Evolutionary conservation across 148 eudicot genomes (phyloP).

Genomic region (Rhododendron simsii): DNA sequence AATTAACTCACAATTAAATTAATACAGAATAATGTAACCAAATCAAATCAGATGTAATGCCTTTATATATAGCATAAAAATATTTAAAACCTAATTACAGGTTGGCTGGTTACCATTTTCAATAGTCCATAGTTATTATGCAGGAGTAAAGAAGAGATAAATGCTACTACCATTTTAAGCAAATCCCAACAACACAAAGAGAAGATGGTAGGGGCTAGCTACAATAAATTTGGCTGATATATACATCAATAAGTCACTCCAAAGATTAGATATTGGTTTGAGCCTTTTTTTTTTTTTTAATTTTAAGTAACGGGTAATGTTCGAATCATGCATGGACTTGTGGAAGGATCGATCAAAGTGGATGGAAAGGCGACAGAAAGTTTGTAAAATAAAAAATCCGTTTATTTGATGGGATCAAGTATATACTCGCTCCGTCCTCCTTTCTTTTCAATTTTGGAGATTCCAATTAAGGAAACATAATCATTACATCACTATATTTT

Average conservation of each 20-base stretch:
- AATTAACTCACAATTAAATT: not conserved
- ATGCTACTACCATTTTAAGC: not conserved
- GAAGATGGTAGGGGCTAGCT: not conserved
- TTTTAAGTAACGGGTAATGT: too few relatives aligned
- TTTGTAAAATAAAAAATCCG: too few relatives aligned
- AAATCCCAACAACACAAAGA: not conserved
- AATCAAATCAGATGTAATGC: not conserved
- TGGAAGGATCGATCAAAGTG: not conserved
- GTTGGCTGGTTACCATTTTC: not conserved
- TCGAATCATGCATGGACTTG: too few relatives aligned
- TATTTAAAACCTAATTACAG: not conserved
- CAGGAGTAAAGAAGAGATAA: not conserved
- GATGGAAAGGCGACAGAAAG: not conserved
- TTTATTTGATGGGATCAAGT: too few relatives aligned
- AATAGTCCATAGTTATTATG: not conserved
- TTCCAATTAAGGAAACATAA: too few relatives aligned
- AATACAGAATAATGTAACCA: not conserved
- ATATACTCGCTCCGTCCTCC: too few relatives aligned
- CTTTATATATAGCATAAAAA: not conserved
- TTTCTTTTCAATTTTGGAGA: too few relatives aligned
- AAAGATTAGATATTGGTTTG: not conserved
- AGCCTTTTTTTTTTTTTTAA: too few relatives aligned
- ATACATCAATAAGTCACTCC: not conserved
- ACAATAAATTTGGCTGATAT: not conserved
- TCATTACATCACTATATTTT: too few relatives aligned